Conservation (phyloP, 2,329 filamentous ascomycete genomes). For the Cryphonectria naterciae region DNA sequence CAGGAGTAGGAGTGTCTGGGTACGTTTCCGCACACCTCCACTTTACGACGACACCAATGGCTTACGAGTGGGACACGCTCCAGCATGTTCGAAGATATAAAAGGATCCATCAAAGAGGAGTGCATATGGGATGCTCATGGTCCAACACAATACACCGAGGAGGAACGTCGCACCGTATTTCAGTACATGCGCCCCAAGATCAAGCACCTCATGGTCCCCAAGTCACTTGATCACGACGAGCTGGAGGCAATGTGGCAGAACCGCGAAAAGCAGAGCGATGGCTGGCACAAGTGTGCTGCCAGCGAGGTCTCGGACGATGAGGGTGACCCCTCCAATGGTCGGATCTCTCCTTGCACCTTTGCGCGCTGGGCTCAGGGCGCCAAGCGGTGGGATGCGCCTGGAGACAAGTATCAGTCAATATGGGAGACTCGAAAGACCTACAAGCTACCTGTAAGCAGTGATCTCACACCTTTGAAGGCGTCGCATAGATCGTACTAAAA, state of each 20-base stretch:
- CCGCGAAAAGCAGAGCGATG: slow-evolving; percentile 5
- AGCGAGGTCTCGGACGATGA: slow-evolving; percentile 47
- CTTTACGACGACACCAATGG: neutral
- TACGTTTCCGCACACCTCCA: neutral
- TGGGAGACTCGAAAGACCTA: slow-evolving; percentile 14
- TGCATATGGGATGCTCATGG: slow-evolving; percentile 22
- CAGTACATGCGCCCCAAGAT: slow-evolving; percentile 30
- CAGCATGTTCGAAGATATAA: slow-evolving; percentile 21
- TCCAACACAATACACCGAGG: slow-evolving; percentile 18
- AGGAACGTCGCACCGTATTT: slow-evolving; percentile 19
- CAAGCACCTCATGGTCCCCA: slow-evolving; percentile 22
- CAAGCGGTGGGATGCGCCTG: slow-evolving; percentile 36
- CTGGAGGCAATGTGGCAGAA: slow-evolving; percentile 11
- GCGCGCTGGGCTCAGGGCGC: slow-evolving; percentile 43
- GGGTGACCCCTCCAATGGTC: slow-evolving; percentile 41
- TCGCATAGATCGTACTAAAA: neutral
- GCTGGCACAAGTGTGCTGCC: slow-evolving; percentile 25
- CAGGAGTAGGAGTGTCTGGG: neutral
- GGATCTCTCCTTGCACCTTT: slow-evolving; percentile 49
- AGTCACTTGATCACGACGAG: slow-evolving; percentile 19
- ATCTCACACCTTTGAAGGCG: neutral
- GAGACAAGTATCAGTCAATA: slow-evolving; percentile 17
- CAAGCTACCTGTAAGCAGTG: slow-evolving; percentile 20
- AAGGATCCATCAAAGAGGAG: slow-evolving; percentile 17
- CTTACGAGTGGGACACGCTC: neutral